A percentile compares a stretch with the other conserved stretches of the same genome.
phyloP scores from a whole-genome alignment of 306 rosid genomes.

The Psophocarpus tetragonolobus region DNA sequence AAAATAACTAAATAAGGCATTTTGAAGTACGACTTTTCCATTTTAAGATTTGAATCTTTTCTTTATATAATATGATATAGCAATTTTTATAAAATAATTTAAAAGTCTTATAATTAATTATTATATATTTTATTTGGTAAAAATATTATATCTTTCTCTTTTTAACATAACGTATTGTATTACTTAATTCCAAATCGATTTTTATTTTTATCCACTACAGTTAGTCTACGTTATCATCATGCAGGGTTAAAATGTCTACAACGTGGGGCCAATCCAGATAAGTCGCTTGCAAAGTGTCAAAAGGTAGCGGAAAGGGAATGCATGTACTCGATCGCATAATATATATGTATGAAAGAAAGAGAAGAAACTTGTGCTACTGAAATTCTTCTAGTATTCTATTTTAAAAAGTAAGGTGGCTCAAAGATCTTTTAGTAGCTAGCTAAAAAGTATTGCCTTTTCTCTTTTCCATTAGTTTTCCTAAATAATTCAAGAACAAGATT shows the following conservation, averaged over 20 bases:
- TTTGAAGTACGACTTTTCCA: neutral
- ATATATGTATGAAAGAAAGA: neutral
- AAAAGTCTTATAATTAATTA: neutral
- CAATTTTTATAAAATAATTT: neutral
- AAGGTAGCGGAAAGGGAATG: slow-evolving; percentile 36
- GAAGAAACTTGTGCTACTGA: slow-evolving; percentile 15
- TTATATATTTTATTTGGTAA: neutral
- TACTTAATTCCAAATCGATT: neutral
- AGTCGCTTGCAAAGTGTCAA: slow-evolving; percentile 54
- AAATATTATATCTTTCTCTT: neutral
- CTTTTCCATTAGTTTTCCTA: neutral
- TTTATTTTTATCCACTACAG: neutral
- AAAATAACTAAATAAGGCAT: neutral
- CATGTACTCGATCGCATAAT: slow-evolving; percentile 27
- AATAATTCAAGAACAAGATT: slow-evolving; percentile 1
- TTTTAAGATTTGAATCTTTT: neutral
- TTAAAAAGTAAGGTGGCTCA: neutral
- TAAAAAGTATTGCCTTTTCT: slow-evolving; percentile 8
- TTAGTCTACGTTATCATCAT: slow-evolving; percentile 52
- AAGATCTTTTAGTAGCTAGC: neutral
- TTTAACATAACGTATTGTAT: neutral
- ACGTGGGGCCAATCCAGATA: slow-evolving; percentile 55
- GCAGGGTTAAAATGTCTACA: slow-evolving; percentile 38
- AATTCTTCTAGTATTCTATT: slow-evolving; percentile 11
- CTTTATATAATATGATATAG: neutral